Evolutionary conservation across 192 early-diverging fungal species (phyloP).

Genomic region (Rhizoclosmatium sp.): DNA sequence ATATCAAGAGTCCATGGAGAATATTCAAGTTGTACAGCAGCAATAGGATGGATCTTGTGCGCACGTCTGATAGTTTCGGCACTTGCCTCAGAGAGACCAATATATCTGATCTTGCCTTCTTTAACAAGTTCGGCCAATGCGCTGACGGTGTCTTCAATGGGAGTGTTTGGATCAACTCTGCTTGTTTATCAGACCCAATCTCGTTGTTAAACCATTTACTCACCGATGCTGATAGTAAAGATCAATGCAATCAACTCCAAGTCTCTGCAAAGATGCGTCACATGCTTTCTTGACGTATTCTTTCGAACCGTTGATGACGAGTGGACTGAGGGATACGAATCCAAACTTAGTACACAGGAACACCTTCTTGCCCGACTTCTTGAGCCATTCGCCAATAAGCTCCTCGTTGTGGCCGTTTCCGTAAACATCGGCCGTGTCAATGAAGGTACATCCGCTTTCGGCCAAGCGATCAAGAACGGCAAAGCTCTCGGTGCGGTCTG

Average conservation of each 20-base stretch:
- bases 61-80: constrained; percentile 64
- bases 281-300: constrained; percentile 58
- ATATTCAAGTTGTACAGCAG: constrained; percentile 54
- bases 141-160: constrained; percentile 66
- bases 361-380: constrained; percentile 26
- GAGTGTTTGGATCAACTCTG: constrained; percentile 48
- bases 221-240: constrained; percentile 71
- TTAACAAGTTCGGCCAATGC: constrained; percentile 73
- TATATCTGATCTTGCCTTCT: constrained; percentile 66
- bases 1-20: constrained; percentile 63
- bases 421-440: constrained; percentile 31
- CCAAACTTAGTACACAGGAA: constrained; percentile 70
- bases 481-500: constrained; percentile 15
- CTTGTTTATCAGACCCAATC: constrained; percentile 37
- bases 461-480: neutral
- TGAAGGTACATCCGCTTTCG: neutral
- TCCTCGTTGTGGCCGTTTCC: constrained; percentile 34
- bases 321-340: constrained; percentile 12
- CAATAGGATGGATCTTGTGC: constrained; percentile 69
- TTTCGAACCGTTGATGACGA: constrained; percentile 46
- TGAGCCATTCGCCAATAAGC: constrained; percentile 27
- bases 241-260: constrained; percentile 63
- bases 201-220: constrained; percentile 33
- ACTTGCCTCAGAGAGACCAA: constrained; percentile 66
- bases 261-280: constrained; percentile 55